Conservation (phyloP, 495 filamentous ascomycete species). For the Neurospora sp. region DNA sequence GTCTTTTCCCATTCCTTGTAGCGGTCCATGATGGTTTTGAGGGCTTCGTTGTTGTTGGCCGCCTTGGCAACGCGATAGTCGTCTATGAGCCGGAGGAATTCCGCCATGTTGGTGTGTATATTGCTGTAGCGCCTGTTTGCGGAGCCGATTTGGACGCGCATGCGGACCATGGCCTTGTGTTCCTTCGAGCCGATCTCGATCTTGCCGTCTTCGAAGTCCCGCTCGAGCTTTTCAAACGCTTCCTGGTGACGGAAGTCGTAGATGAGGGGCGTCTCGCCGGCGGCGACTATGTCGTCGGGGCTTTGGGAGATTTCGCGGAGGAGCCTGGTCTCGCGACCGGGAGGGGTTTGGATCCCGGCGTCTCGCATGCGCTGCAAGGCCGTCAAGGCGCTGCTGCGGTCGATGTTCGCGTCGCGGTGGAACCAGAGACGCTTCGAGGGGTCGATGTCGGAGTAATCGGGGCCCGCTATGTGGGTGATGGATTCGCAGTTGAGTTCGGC, state of each 20-base stretch:
- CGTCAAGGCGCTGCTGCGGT: constrained; percentile 20
- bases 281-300: neutral
- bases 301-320: constrained; percentile 18
- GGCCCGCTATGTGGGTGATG: constrained; percentile 33
- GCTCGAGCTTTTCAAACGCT: constrained; percentile 24
- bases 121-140: constrained; percentile 8
- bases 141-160: constrained; percentile 18
- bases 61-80: neutral
- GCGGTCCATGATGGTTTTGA: neutral
- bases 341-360: constrained; percentile 18
- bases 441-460: constrained; percentile 4
- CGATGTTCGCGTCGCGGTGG: constrained; percentile 22
- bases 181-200: constrained; percentile 15
- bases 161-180: constrained; percentile 6
- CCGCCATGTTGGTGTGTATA: constrained; percentile 18
- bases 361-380: constrained; percentile 24
- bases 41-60: neutral
- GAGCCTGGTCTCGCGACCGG: constrained; percentile 20
- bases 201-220: constrained; percentile 5
- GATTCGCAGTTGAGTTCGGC: constrained; percentile 46
- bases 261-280: constrained; percentile 11
- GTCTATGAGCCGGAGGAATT: constrained; percentile 1
- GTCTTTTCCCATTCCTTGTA: constrained; percentile 4
- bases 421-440: constrained; percentile 1
- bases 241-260: constrained; percentile 22